A percentile compares a stretch with the other conserved stretches of the same genome.
These are phyloP conservation scores for Earliella scabrosa DNA, from an alignment of 1,284 basidiomycete species.

Conservation along the genomic window DNA sequence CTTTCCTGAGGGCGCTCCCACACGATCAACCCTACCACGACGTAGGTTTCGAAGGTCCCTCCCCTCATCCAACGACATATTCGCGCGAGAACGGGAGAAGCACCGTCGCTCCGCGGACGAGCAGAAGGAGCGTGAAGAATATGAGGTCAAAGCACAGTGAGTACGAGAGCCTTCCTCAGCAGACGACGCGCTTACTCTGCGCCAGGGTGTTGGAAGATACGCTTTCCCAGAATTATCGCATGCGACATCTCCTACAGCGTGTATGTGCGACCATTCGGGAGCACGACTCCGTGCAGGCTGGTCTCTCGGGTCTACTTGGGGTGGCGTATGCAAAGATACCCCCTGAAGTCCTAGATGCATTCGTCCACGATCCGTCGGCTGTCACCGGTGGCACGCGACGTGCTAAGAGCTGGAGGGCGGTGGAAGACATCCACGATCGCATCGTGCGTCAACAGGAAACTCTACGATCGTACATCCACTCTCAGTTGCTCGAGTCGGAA, in stretches of 20 bases:
- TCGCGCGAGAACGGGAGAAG: slow-evolving; percentile 35
- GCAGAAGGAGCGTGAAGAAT: slow-evolving; percentile 53
- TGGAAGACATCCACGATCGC: slow-evolving; percentile 72
- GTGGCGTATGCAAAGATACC: slow-evolving; percentile 54
- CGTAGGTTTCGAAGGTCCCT: slow-evolving; percentile 32
- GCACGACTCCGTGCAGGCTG: slow-evolving; percentile 60
- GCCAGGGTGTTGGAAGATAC: slow-evolving; percentile 62
- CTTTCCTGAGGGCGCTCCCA: not conserved
- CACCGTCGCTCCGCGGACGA: slow-evolving; percentile 50
- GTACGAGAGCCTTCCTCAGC: slow-evolving; percentile 22
- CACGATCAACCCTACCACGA: slow-evolving; percentile 18
- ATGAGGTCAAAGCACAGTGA: slow-evolving; percentile 63
- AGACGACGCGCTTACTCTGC: not conserved
- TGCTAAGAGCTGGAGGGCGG: slow-evolving; percentile 63
- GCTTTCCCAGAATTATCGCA: slow-evolving; percentile 61
- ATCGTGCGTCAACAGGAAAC: slow-evolving; percentile 60
- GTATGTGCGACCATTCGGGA: slow-evolving; percentile 64
- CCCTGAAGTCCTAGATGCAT: slow-evolving; percentile 67
- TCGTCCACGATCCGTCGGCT: slow-evolving; percentile 75
- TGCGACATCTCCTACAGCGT: slow-evolving; percentile 67
- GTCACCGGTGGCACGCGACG: slow-evolving; percentile 64
- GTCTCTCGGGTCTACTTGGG: slow-evolving; percentile 51
- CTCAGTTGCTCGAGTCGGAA: slow-evolving; percentile 13
- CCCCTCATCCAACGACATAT: slow-evolving; percentile 28
- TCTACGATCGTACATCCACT: slow-evolving; percentile 48